Base-by-base conservation (phyloP, 805 yeast genomes). In the Cyberlindnera saturnus region DNA sequence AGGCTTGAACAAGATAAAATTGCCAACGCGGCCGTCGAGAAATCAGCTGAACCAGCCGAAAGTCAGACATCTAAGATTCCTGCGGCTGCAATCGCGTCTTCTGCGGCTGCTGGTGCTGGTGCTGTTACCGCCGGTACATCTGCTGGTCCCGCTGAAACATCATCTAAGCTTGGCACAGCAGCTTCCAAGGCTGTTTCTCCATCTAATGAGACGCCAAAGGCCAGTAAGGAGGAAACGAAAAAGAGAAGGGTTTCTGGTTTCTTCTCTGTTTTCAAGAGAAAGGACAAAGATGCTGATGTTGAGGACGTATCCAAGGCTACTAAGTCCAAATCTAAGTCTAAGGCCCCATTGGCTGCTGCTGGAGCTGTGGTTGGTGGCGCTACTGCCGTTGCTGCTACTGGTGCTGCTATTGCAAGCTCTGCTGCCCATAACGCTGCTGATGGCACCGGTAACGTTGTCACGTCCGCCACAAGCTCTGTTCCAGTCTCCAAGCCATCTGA, bases 201-300 rank as follows among this genome's bases (percentile, higher is more conserved):
- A 7, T 15, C 33, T 5, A 29, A 8, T 20, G 20, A 20, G 5
- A 20, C 23, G 8, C 23, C 23, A 20, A 20, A 20, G 23, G 23
- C 23, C 11, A 31, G 30, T 30, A 32, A 34, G 15, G 38, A 19
- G 9, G 33, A 39, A 14, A 48, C 44, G 46, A 41, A 42, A 17
- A 50, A 50, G 49, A 50, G 49, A 48, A 42, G 46, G 34, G 41
- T 44, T 11, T 50, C 54, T 6, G 52, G 54, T 3, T 41, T 50
- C 36, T 50, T 50, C 44, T 34, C 45, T 11, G 28, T 43, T 6
- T 48, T 48, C 45, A 44, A 39, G 35, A 48, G 42, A 44, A 44
- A 43, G 39, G 45, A 48, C 11, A 42, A 44, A 38, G 15, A 41
- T 19, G 32, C 32, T 29, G 31, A 14, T 19, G 32, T 31, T 31